These are phyloP conservation scores for Dittrichia graveolens DNA, from an alignment of 129 eudicot genomes.

Conservation along the genomic window DNA sequence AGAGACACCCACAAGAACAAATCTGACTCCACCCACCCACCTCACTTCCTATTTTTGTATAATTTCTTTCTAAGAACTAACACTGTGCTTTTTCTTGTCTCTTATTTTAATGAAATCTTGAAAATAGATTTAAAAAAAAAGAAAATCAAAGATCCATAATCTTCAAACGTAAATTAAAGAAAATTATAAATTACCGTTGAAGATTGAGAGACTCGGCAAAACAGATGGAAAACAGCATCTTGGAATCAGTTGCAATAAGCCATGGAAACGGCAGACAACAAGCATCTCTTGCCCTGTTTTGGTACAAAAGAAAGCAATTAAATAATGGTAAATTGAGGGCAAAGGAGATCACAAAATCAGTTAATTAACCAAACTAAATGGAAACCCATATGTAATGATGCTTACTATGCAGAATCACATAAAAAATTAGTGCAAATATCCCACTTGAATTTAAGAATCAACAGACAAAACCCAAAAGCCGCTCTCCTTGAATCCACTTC, in stretches of 20 bases:
- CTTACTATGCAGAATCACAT: constrained; percentile 34
- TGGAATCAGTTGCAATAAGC: constrained; percentile 71
- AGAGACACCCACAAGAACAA: constrained; percentile 49
- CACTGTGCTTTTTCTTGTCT: constrained; percentile 43
- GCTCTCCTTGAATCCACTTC: constrained; percentile 64
- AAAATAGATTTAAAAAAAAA: constrained; percentile 6
- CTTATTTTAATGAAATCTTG: constrained; percentile 18
- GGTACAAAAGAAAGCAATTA: constrained; percentile 31
- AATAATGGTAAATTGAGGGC: constrained; percentile 29
- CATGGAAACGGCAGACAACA: constrained; percentile 82
- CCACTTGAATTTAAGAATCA: constrained; percentile 34
- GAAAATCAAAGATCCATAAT: constrained; percentile 15
- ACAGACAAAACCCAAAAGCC: constrained; percentile 61
- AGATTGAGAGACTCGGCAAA: constrained; percentile 54
- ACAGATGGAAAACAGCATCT: constrained; percentile 83
- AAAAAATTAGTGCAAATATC: constrained; percentile 16
- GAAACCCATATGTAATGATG: constrained; percentile 52
- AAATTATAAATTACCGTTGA: constrained; percentile 38
- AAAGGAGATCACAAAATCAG: constrained; percentile 33
- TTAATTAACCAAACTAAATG: constrained; percentile 31
- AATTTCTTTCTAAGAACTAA: constrained; percentile 24
- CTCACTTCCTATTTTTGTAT: constrained; percentile 29
- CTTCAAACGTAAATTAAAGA: constrained; percentile 42
- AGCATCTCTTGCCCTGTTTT: constrained; percentile 67
- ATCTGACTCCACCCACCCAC: constrained; percentile 51